Evolutionary conservation across 257 asterid species (phyloP).

Genomic region (Plantago major): DNA sequence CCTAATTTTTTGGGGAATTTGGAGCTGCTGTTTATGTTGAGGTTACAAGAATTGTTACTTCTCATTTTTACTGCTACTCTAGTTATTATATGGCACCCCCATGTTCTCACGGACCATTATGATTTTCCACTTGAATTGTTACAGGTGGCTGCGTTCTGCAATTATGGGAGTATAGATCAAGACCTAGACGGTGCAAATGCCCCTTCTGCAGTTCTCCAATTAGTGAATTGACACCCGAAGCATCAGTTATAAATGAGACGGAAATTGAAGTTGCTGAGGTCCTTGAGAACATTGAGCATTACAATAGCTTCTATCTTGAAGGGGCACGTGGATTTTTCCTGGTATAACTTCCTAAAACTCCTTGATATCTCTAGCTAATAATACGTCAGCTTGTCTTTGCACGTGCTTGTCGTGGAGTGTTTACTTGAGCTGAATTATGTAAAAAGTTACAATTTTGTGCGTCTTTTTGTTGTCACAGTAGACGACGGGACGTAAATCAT

Average conservation of each 20-base stretch:
- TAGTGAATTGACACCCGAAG: constrained; percentile 17
- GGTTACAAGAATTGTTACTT: not conserved
- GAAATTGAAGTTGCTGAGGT: constrained; percentile 14
- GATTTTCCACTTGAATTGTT: not conserved
- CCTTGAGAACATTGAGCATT: constrained; percentile 15
- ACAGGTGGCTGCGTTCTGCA: constrained; percentile 22
- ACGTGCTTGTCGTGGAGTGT: too few species aligned
- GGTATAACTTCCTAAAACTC: not conserved
- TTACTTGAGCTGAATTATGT: too few species aligned
- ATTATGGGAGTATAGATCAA: constrained; percentile 15
- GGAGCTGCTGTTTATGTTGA: too few species aligned
- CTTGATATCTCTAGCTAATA: not conserved
- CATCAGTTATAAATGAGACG: constrained; percentile 1
- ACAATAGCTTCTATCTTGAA: constrained; percentile 14
- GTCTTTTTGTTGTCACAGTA: too few species aligned
- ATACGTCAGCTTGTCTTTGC: too few species aligned
- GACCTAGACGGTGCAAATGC: constrained; percentile 16
- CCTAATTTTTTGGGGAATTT: too few species aligned
- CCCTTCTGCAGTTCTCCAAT: constrained; percentile 21
- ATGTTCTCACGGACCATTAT: not conserved
- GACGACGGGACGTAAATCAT: too few species aligned
- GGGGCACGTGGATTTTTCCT: constrained; percentile 11
- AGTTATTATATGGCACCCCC: not conserved
- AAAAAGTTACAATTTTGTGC: too few species aligned
- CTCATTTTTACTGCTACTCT: not conserved